Evolutionary conservation across 2,329 filamentous ascomycete species (phyloP).

Genomic region (Epichloe hybrida): DNA sequence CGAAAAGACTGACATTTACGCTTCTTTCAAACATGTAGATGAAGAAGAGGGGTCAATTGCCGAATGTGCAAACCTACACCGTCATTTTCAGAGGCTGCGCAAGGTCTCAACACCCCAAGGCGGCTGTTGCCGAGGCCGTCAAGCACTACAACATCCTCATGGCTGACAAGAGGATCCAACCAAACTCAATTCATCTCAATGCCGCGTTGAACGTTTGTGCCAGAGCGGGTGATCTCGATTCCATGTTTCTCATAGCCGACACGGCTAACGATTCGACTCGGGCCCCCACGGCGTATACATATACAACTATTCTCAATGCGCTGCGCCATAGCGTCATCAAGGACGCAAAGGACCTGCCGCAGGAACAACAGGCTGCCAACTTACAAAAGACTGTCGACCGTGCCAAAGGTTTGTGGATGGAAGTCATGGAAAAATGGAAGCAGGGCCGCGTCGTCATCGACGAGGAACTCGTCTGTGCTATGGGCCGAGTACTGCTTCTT

Average conservation of each 20-base stretch:
- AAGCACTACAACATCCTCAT: constrained; percentile 66
- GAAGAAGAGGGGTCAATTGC: constrained; percentile 80
- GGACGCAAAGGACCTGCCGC: constrained; percentile 13
- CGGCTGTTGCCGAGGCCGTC: constrained; percentile 55
- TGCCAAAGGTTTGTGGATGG: constrained; percentile 66
- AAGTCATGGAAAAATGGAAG: constrained; percentile 65
- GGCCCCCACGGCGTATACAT: constrained; percentile 55
- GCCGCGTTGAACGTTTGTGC: constrained; percentile 75
- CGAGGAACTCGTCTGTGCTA: constrained; percentile 63
- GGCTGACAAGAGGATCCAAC: constrained; percentile 47
- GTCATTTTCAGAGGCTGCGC: constrained; percentile 67
- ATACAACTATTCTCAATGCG: constrained; percentile 70
- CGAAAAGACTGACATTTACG: background rate
- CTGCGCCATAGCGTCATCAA: constrained; percentile 33
- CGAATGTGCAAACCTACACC: constrained; percentile 73
- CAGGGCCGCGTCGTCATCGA: constrained; percentile 59
- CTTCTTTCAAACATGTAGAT: constrained; percentile 40
- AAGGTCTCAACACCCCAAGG: constrained; percentile 39
- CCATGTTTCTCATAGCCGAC: constrained; percentile 63
- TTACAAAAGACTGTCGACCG: constrained; percentile 42
- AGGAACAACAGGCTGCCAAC: constrained; percentile 20
- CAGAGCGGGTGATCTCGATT: constrained; percentile 60
- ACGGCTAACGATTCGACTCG: constrained; percentile 52
- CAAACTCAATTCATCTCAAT: constrained; percentile 75
- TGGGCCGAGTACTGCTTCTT: constrained; percentile 65